Conservation (phyloP, 2,329 filamentous ascomycete species). For the Paecilomyces sp. region DNA sequence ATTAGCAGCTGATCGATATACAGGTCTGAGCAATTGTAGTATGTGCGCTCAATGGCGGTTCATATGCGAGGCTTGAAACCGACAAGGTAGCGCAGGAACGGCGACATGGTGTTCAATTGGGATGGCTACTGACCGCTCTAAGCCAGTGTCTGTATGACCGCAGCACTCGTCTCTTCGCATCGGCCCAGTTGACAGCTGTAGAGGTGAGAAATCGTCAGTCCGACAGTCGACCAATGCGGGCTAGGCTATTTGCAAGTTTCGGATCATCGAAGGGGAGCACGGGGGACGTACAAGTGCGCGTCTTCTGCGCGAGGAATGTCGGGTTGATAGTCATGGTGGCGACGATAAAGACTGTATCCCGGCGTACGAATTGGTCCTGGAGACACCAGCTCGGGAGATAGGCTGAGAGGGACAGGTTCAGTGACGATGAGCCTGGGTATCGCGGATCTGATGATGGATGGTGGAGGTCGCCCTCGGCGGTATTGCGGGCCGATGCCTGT, state of each 20-base stretch:
- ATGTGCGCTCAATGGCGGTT: background rate
- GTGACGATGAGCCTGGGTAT: background rate
- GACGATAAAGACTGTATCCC: background rate
- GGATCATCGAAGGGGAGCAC: conserved; percentile 8
- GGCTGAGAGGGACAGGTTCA: background rate
- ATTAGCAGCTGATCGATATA: conserved; percentile 7
- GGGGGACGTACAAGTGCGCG: conserved; percentile 62
- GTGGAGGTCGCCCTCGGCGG: background rate
- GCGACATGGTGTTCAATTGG: background rate
- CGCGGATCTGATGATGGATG: background rate
- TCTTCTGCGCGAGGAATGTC: conserved; percentile 79
- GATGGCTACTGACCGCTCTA: conserved; percentile 67
- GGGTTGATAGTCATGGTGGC: conserved; percentile 80
- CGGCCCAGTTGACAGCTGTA: conserved; percentile 77
- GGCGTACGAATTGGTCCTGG: background rate
- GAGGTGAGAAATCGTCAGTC: conserved; percentile 11
- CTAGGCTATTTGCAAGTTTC: conserved; percentile 16
- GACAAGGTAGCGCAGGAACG: background rate
- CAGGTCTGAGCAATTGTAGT: background rate
- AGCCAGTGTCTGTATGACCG: conserved; percentile 93
- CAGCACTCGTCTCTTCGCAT: conserved; percentile 81
- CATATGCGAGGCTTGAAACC: background rate
- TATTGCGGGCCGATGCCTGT: background rate
- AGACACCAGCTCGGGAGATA: background rate
- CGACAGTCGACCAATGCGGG: conserved; percentile 15